A percentile compares a stretch with the other conserved stretches of the same genome.
Evolutionary conservation across 345 rosid genomes (phyloP).

Genomic region (Ailanthus altissimus): DNA sequence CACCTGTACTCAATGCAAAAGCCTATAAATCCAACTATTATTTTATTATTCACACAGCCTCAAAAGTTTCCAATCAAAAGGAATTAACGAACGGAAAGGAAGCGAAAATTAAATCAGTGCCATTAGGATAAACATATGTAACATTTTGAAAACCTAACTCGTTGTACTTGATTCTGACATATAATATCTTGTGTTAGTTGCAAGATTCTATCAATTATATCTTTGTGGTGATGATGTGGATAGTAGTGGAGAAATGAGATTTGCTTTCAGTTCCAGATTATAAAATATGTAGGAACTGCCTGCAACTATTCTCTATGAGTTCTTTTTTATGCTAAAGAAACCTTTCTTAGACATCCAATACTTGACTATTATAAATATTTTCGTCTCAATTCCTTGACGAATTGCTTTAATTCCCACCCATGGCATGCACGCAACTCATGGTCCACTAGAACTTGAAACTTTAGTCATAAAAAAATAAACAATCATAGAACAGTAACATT

Average conservation of each 20-base stretch:
- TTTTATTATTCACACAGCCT: conserved; percentile 23
- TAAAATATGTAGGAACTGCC: conserved; percentile 30
- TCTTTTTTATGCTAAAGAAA: conserved; percentile 19
- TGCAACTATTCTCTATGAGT: conserved; percentile 36
- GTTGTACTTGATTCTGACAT: conserved; percentile 33
- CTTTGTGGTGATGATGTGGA: conserved; percentile 24
- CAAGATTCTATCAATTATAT: conserved; percentile 35
- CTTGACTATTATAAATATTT: background rate
- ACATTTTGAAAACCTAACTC: conserved; percentile 33
- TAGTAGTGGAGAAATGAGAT: conserved; percentile 35
- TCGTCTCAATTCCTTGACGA: background rate
- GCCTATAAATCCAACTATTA: conserved; percentile 22
- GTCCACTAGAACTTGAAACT: conserved; percentile 25
- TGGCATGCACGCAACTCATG: conserved; percentile 33
- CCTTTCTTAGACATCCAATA: conserved; percentile 1
- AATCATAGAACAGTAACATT: conserved; percentile 3
- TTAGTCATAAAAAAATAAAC: conserved; percentile 22
- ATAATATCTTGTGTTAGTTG: conserved; percentile 31
- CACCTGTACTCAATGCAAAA: conserved; percentile 36
- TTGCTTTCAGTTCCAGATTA: conserved; percentile 32
- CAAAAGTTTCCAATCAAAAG: conserved; percentile 32
- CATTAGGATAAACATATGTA: conserved; percentile 26
- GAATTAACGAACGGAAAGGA: conserved; percentile 17
- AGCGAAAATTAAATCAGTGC: conserved; percentile 10
- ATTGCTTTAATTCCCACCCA: conserved; percentile 19